Percentiles rank a stretch among this genome's conserved stretches.
These are phyloP conservation scores for Paecilomyces formosus DNA, from an alignment of 2,329 filamentous ascomycete genomes.

Conservation along the genomic window DNA sequence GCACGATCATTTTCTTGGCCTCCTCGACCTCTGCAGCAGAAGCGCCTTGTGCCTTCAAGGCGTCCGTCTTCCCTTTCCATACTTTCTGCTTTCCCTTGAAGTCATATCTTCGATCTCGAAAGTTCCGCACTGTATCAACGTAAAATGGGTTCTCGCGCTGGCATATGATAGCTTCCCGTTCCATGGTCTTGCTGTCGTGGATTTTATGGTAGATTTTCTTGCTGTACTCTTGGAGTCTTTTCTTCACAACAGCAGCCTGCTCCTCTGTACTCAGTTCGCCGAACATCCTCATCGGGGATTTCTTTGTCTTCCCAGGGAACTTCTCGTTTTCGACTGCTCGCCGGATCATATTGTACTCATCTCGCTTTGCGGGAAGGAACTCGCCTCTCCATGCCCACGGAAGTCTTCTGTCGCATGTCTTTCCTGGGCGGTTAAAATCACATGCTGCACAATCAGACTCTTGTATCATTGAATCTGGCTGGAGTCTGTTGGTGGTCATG, in stretches of 20 bases:
- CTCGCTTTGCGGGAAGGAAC: slow-evolving; percentile 88
- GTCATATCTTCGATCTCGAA: slow-evolving; percentile 94
- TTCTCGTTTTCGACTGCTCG: slow-evolving; percentile 84
- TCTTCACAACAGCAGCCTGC: slow-evolving; percentile 71
- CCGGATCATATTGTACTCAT: slow-evolving; percentile 99
- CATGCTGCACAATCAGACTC: slow-evolving; percentile 95
- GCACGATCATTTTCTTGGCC: slow-evolving; percentile 96
- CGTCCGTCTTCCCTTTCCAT: slow-evolving; percentile 94
- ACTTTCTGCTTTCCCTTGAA: slow-evolving; percentile 98
- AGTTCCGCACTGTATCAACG: slow-evolving; percentile 90
- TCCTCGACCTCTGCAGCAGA: slow-evolving; percentile 71
- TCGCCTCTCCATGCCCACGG: slow-evolving; percentile 99
- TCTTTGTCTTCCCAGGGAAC: slow-evolving; percentile 74
- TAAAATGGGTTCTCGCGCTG: slow-evolving; percentile 98
- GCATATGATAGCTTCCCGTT: slow-evolving; percentile 94
- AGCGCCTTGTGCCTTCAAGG: slow-evolving; percentile 76
- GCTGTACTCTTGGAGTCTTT: slow-evolving; percentile 83
- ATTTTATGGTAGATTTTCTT: slow-evolving; percentile 99
- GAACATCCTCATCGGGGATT: slow-evolving; percentile 64
- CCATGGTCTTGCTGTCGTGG: slow-evolving; percentile 85
- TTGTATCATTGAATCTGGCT: slow-evolving; percentile 97
- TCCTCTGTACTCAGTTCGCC: slow-evolving; percentile 76
- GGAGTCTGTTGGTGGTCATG: slow-evolving; percentile 97
- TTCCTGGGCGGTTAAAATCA: slow-evolving; percentile 95
- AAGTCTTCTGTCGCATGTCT: slow-evolving; percentile 88